phyloP scores from a whole-genome alignment of 768 basidiomycete genomes.

The Amanita polypyramis region DNA sequence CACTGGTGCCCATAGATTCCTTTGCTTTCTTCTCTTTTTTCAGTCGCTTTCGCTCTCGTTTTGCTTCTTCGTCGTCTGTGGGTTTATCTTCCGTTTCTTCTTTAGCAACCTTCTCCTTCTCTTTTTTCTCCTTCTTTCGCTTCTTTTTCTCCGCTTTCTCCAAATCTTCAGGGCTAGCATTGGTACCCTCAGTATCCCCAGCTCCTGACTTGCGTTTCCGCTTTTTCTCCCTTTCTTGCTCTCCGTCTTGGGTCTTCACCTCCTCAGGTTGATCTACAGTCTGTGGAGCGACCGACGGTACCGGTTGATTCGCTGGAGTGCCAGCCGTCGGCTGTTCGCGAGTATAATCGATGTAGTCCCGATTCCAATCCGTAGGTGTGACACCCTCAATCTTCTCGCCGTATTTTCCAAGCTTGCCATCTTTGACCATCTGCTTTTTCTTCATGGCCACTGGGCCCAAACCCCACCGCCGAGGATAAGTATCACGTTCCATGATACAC shows the following conservation, averaged over 20 bases:
- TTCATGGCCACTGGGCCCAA: constrained; percentile 94
- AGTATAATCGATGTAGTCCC: constrained; percentile 89
- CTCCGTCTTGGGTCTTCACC: constrained; percentile 15
- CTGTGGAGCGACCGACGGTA: background rate
- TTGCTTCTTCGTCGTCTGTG: constrained; percentile 49
- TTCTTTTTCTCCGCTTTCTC: constrained; percentile 50
- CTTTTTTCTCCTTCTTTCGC: constrained; percentile 56
- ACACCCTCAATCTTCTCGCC: constrained; percentile 81
- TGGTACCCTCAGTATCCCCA: constrained; percentile 25
- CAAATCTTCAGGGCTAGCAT: constrained; percentile 25
- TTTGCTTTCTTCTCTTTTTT: constrained; percentile 61
- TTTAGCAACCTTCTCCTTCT: constrained; percentile 31
- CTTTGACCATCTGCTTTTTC: constrained; percentile 98
- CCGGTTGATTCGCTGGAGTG: constrained; percentile 7
- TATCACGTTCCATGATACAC: constrained; percentile 99
- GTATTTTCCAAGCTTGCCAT: constrained; percentile 93
- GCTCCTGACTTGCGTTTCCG: constrained; percentile 71
- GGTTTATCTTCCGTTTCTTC: constrained; percentile 28
- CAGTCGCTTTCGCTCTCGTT: constrained; percentile 49
- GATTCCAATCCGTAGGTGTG: constrained; percentile 86
- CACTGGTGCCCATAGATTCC: constrained; percentile 31
- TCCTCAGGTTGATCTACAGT: constrained; percentile 19
- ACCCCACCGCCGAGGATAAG: constrained; percentile 97
- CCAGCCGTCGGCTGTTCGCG: constrained; percentile 35
- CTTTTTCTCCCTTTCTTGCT: constrained; percentile 66